Evolutionary conservation across 768 basidiomycete genomes (phyloP).

Genomic region (Hygrocybe coccinea): DNA sequence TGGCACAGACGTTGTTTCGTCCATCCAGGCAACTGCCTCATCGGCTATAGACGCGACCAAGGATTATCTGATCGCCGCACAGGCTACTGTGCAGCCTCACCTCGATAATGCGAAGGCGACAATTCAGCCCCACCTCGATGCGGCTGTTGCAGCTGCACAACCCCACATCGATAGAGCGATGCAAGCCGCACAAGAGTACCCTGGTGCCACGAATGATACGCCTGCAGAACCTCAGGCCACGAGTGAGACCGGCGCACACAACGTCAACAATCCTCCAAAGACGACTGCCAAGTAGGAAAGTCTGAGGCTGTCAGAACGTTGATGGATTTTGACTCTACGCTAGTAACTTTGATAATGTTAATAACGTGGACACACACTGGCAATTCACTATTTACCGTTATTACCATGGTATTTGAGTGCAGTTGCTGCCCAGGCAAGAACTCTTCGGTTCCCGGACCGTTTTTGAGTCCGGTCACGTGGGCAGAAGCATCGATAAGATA

Average conservation of each 20-base stretch:
- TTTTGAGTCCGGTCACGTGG: too few relatives aligned
- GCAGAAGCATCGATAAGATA: too few relatives aligned
- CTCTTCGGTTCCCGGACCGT: too few relatives aligned
- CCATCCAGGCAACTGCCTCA: conserved; percentile 32
- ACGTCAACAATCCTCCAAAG: not conserved
- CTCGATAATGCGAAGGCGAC: conserved; percentile 36
- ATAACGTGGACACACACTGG: too few relatives aligned
- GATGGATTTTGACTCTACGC: too few relatives aligned
- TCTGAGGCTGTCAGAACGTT: too few relatives aligned
- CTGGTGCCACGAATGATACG: not conserved
- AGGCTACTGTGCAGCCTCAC: conserved; percentile 36
- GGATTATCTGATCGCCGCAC: conserved; percentile 27
- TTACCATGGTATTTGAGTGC: too few relatives aligned
- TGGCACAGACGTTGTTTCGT: conserved; percentile 17
- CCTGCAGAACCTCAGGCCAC: not conserved
- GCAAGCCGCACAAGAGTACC: conserved; percentile 35
- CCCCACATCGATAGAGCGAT: conserved; percentile 40
- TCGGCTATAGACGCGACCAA: conserved; percentile 29
- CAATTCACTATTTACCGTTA: too few relatives aligned
- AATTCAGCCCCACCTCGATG: conserved; percentile 33
- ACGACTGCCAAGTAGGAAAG: not conserved
- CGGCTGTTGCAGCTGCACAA: conserved; percentile 29
- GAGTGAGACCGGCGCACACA: too few relatives aligned
- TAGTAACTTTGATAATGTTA: too few relatives aligned
- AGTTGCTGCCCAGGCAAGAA: too few relatives aligned